Base-by-base conservation (phyloP, 768 basidiomycete species). In the Suillus ampliporus region DNA sequence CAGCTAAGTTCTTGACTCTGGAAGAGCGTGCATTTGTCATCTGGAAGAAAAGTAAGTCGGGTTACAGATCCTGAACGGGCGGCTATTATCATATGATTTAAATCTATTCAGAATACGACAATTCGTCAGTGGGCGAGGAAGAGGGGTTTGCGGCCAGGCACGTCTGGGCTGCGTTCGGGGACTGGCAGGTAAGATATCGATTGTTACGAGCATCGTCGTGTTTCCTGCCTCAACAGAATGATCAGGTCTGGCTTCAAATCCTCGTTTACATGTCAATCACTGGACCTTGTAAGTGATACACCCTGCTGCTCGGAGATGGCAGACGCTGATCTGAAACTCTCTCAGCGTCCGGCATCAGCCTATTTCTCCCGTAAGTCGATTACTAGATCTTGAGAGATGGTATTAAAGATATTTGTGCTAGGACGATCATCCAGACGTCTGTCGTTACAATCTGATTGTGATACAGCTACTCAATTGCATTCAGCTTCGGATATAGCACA, bases 291-390 rank as follows among this genome's bases (percentile, higher is more conserved):
- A 70, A 74, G 89, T 81, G 23, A 26, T 1, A 37, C 21, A 61
- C 9, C 13, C 26, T 5, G 19, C 37, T 31, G 17, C 35, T n/a
- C 34, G 13, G 23, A 4, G 14, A 26, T 4, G 17, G 2, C 6
- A n/a, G 37, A 34, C 4, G 31, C 7, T 50, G 21, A 50, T 19
- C 17, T 21, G 9, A 50, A 14, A 5, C 35, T 10, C 15, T 26
- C 37, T 19, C 44, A 89, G 89, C 89, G 3, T 89, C 87, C 67
- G 89, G 89, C 3, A 89, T 89, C 52, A 88, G 89, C 0, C 75
- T 89, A 28, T 91, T 91, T 79, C 74, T 90, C 35, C 88, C 88
- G 86, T 89, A 70, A 68, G 89, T 81, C 1, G 3, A 15, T 31
- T 47, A 26, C 19, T 53, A 19, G 57, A 23, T n/a, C 19, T 56